phyloP scores from a whole-genome alignment of 2,329 filamentous ascomycete genomes.

The Fonsecaea monophora region DNA sequence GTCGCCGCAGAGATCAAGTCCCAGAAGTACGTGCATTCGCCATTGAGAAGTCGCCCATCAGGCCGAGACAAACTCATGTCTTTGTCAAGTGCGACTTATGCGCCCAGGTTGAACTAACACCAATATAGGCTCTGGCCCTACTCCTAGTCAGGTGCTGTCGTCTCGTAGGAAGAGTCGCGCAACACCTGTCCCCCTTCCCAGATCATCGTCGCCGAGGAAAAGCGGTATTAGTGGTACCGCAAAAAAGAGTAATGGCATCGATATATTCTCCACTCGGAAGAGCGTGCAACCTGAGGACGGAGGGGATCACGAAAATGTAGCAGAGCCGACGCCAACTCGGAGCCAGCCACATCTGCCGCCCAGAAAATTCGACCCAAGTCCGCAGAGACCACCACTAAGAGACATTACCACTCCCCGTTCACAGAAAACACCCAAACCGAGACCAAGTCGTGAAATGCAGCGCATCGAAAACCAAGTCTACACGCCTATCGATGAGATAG shows the following conservation, averaged over 20 bases:
- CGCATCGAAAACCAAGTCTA: slow-evolving; percentile 11
- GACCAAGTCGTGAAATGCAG: slow-evolving; percentile 23
- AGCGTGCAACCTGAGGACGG: slow-evolving; percentile 32
- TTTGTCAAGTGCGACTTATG: background rate
- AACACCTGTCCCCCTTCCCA: slow-evolving; percentile 49
- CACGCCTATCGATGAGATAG: slow-evolving; percentile 21
- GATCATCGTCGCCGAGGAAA: slow-evolving; percentile 56
- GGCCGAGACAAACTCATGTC: background rate
- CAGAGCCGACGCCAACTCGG: slow-evolving; percentile 11
- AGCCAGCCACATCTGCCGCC: slow-evolving; percentile 1
- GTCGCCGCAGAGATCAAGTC: slow-evolving; percentile 68
- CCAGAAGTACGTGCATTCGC: slow-evolving; percentile 60
- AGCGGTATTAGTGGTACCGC: slow-evolving; percentile 52
- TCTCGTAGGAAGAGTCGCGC: slow-evolving; percentile 45
- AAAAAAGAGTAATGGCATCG: slow-evolving; percentile 29
- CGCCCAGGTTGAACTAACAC: background rate
- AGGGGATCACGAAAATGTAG: slow-evolving; percentile 36
- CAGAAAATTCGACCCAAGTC: slow-evolving; percentile 19
- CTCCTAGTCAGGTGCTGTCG: slow-evolving; percentile 50
- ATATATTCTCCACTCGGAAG: slow-evolving; percentile 34
- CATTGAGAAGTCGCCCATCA: background rate
- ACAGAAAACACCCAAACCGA: slow-evolving; percentile 26
- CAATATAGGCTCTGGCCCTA: slow-evolving; percentile 40
- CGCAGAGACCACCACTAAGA: slow-evolving; percentile 30
- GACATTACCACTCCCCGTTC: slow-evolving; percentile 28